Conservation (phyloP, 2,329 filamentous ascomycete species). For the Scopulariopsis brevicaulis region DNA sequence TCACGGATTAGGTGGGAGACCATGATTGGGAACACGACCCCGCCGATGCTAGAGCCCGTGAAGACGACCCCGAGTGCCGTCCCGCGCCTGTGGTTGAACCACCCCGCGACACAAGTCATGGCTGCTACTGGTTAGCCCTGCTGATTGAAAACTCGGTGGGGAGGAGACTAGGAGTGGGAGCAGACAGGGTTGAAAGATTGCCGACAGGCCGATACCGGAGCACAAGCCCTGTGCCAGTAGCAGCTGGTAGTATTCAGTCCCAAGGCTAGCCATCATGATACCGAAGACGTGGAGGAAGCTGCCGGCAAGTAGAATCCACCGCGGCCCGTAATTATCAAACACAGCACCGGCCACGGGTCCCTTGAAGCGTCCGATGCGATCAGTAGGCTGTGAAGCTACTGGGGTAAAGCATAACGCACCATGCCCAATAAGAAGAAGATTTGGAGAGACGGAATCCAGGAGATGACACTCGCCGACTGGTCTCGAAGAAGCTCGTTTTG, state of each 20-base stretch:
- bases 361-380: conserved; percentile 9
- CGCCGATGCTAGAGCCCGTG: conserved; percentile 17
- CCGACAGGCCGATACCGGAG: conserved; percentile 21
- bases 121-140: conserved; percentile 3
- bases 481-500: conserved; percentile 30
- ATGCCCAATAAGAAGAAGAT: conserved; percentile 40
- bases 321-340: conserved; percentile 52
- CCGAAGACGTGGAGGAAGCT: conserved; percentile 46
- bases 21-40: conserved; percentile 21
- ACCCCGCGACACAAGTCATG: conserved; percentile 12
- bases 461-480: conserved; percentile 41
- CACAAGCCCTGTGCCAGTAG: conserved; percentile 24
- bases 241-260: conserved; percentile 27
- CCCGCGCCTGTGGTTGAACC: conserved; percentile 13
- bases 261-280: conserved; percentile 50
- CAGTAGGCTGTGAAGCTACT: neutral
- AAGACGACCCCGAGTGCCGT: conserved; percentile 15
- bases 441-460: conserved; percentile 51
- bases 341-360: conserved; percentile 52
- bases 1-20: conserved; percentile 15
- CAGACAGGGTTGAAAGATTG: conserved; percentile 20
- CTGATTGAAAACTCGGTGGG: neutral
- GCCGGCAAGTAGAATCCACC: conserved; percentile 38
- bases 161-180: neutral
- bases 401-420: conserved; percentile 13